Evolutionary conservation across 306 rosid species (phyloP).

Genomic region (Datisca glomerata): DNA sequence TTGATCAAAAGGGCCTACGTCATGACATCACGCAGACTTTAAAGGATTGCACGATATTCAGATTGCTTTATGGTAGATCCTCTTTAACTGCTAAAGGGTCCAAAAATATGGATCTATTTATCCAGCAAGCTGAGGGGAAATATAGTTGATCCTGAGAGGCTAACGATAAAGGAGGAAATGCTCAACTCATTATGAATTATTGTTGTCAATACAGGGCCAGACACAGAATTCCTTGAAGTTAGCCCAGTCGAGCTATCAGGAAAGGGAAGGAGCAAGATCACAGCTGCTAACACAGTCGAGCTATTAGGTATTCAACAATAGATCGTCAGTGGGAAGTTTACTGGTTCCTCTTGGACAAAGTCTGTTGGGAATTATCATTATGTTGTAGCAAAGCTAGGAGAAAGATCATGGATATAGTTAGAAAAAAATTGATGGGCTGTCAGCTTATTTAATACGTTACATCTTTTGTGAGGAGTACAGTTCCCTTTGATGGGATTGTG

Average conservation of each 20-base stretch:
- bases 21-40: conserved; percentile 76
- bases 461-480: no score
- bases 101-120: conserved; percentile 51
- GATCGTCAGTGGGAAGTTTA: conserved; percentile 85
- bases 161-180: conserved; percentile 53
- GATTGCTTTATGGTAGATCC: conserved; percentile 66
- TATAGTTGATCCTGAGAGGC: conserved; percentile 57
- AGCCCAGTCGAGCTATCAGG: conserved; percentile 78
- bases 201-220: conserved; percentile 66
- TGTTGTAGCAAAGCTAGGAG: conserved; percentile 43
- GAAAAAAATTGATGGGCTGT: conserved; percentile 80
- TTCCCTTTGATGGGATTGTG: no score
- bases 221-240: conserved; percentile 66
- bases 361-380: conserved; percentile 43
- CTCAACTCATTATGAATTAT: conserved; percentile 64
- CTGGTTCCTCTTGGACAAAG: conserved; percentile 68
- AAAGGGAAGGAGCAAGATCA: conserved; percentile 66
- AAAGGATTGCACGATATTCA: conserved; percentile 68
- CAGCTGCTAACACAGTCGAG: no score
- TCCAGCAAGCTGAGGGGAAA: conserved; percentile 62
- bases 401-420: conserved; percentile 61
- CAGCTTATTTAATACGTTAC: no score
- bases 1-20: conserved; percentile 62
- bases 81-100: conserved; percentile 41
- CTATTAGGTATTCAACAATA: conserved; percentile 56